Evolutionary conservation across 208 protist genomes (phyloP).

Genomic region (Porcisia deanei): DNA sequence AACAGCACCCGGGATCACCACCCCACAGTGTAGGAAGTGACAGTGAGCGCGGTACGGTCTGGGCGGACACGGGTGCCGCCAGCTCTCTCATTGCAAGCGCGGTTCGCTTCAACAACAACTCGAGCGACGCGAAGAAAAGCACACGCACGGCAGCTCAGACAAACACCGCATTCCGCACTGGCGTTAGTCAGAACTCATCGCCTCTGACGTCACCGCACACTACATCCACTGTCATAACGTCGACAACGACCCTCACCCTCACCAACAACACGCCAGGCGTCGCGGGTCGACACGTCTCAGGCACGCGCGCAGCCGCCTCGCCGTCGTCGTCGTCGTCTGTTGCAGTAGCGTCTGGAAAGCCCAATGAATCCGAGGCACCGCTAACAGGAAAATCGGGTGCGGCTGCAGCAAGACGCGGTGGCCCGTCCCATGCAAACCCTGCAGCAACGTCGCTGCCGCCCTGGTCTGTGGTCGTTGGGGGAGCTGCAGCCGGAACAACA

Average conservation of each 20-base stretch:
- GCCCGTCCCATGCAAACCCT: background rate
- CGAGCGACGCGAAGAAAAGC: background rate
- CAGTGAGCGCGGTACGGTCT: background rate
- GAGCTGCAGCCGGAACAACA: background rate
- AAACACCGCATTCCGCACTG: background rate
- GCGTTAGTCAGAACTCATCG: constrained; percentile 2
- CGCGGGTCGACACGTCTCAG: background rate
- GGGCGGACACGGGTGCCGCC: background rate
- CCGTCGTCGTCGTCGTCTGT: background rate
- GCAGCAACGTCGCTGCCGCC: background rate
- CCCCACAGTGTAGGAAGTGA: background rate
- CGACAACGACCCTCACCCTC: background rate
- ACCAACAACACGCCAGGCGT: constrained; percentile 6
- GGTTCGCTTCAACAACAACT: background rate
- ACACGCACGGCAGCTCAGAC: background rate
- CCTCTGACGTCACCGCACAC: background rate
- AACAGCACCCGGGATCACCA: constrained; percentile 2
- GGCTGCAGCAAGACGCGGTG: background rate
- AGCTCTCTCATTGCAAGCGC: background rate
- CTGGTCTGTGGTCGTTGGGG: background rate
- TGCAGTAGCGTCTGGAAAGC: background rate
- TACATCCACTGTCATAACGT: background rate
- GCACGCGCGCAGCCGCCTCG: background rate
- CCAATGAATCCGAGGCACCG: background rate
- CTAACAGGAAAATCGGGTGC: background rate